Conservation (phyloP, 2,329 filamentous ascomycete genomes). For the Colletotrichum sp. region DNA sequence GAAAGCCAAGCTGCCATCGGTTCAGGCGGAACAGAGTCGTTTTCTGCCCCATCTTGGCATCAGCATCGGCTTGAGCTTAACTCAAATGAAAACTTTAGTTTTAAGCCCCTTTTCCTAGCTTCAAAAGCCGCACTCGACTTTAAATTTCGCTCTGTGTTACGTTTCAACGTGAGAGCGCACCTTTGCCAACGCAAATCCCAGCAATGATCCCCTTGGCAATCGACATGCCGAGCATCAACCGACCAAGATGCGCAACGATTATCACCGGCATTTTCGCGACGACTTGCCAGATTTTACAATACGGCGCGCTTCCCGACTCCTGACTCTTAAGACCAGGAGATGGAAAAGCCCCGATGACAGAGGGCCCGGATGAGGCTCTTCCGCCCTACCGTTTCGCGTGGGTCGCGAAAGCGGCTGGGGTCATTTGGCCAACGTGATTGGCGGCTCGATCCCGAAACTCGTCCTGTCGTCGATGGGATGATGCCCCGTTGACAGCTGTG, state of each 20-base stretch:
- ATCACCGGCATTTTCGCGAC: slow-evolving; percentile 1
- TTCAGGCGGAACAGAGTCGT: not conserved
- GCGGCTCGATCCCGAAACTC: not conserved
- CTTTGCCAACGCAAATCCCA: not conserved
- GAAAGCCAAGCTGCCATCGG: not conserved
- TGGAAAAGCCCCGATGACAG: not conserved
- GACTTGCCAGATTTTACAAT: not conserved
- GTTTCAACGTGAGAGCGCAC: not conserved
- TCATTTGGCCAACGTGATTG: not conserved
- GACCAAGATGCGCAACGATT: not conserved
- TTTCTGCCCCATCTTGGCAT: not conserved
- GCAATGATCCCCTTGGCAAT: not conserved
- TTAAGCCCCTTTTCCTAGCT: not conserved
- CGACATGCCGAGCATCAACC: not conserved
- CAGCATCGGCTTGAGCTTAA: slow-evolving; percentile 5
- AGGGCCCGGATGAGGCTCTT: not conserved
- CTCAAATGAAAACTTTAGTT: not conserved
- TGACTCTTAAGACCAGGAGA: not conserved
- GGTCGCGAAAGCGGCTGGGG: not conserved
- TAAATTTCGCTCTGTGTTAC: not conserved
- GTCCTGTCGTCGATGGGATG: slow-evolving; percentile 7
- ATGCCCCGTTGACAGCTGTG: not conserved
- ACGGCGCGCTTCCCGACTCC: not conserved
- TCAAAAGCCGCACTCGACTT: not conserved
- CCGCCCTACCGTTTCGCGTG: slow-evolving; percentile 2